Evolutionary conservation across 1,284 basidiomycete genomes (phyloP).

Genomic region (Naganishia albida): DNA sequence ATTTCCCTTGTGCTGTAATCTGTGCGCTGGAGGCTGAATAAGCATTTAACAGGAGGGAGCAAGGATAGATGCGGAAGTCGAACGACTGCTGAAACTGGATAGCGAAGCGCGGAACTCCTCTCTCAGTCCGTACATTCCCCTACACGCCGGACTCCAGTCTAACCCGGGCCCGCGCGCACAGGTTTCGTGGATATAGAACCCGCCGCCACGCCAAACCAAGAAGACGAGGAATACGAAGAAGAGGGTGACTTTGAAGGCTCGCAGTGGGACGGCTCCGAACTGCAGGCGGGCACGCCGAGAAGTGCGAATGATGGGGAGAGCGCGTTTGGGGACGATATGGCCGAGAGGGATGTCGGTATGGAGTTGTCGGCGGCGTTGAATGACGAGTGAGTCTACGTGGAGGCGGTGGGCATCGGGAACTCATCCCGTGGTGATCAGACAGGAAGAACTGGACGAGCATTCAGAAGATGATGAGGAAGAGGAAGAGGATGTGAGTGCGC

Average conservation of each 20-base stretch:
- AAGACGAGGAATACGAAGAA: conserved; percentile 59
- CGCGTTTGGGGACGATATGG: conserved; percentile 58
- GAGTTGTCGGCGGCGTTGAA: conserved; percentile 38
- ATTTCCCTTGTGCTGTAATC: neutral
- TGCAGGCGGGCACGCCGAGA: conserved; percentile 60
- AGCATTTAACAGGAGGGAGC: conserved; percentile 63
- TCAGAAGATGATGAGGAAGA: conserved; percentile 51
- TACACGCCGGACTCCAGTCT: conserved; percentile 8
- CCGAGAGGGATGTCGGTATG: conserved; percentile 46
- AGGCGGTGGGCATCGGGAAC: neutral
- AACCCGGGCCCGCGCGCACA: neutral
- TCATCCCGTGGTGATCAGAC: conserved; percentile 42
- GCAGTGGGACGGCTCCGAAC: conserved; percentile 60
- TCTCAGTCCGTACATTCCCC: conserved; percentile 29
- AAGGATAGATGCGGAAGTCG: conserved; percentile 94
- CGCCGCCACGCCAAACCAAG: conserved; percentile 42
- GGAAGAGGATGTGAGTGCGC: conserved; percentile 55
- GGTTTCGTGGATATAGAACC: conserved; percentile 42
- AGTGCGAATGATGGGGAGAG: conserved; percentile 50
- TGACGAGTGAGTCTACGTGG: conserved; percentile 37
- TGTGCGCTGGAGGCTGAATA: conserved; percentile 56
- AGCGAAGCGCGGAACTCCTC: conserved; percentile 60
- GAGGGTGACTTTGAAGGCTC: conserved; percentile 62
- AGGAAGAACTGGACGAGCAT: conserved; percentile 41
- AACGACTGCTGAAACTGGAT: conserved; percentile 85